Base-by-base conservation (phyloP, 2,329 filamentous ascomycete species). In the Diaporthe caulivora region DNA sequence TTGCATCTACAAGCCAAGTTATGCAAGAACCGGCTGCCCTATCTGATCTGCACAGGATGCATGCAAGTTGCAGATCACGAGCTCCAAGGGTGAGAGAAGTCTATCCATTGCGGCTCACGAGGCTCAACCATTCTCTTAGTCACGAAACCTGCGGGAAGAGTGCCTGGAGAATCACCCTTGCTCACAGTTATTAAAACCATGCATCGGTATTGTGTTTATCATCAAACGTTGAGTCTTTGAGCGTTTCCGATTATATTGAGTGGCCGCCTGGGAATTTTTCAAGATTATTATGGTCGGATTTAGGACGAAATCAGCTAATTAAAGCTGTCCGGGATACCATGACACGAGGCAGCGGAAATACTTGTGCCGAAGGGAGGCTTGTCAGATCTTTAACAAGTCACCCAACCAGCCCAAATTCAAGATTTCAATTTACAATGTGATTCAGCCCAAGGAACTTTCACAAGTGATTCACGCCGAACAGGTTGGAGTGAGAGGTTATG, bases 41-140 rank as follows among this genome's bases (percentile, higher is more conserved):
- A 31, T 57, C 37, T 57, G 54, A 57, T 57, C 54, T 57, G 31
- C 54, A 11, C 54, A 31, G 54, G 54, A 57, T 37, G 53, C 54
- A 57, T 57, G 54, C 54, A 57, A 13, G 5, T 34, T 57, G 54
- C 54, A 57, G 54, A 57, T 37, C 54, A 57, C 6, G 0, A 24
- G n/a, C 34, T 15, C 21, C 31, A 57, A 57, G 54, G 5, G 29
- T 57, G 21, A 29, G 24, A 57, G 54, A 37, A 37, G 31, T 57
- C 4, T n/a, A 37, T 8, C 54, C 0, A 31, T n/a, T 24, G 21
- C 31, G 34, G 54, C 31, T 57, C 54, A 57, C 29, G 31, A 11
- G 24, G 15, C 15, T 31, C 21, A n/a, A n/a, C 54, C 3, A 11
- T 17, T 18, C 26, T 3, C 21, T 21, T 6, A 31, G 24, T n/a